Base-by-base conservation (phyloP, 2,329 filamentous ascomycete species). In the Alternaria angustiovoidea region DNA sequence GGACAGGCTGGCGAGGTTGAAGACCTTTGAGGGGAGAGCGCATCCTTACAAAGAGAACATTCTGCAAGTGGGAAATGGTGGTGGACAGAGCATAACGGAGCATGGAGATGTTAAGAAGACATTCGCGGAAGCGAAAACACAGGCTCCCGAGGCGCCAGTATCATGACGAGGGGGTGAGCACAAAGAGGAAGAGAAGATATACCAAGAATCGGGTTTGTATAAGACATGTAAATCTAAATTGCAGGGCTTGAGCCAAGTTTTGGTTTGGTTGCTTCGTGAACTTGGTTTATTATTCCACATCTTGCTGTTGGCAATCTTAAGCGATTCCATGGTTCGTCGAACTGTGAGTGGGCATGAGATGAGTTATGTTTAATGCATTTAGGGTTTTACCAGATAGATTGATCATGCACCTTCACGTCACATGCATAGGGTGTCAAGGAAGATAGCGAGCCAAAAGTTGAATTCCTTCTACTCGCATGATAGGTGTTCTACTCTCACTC, bases 41-140 rank as follows among this genome's bases (percentile, higher is more conserved):
- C 94, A 99, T 83, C 96, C 95, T 39, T 98, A 97, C 79, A 91
- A 92, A 86, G 81, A 89, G 79, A 99, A 99, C 75, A 81, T 98
- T 63, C 80, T 97, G 51, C 87, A 87, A 76, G 90, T 94, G 69
- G 86, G 84, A 26, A 64, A 69, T 53, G 75, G 74, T 2, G 74
- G 75, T 46, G 73, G 73, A 8, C 64, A 71, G 68, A 69, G 71
- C 39, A 77, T 78, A 60, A 61, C 66, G 61, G 74, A 76, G 43
- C 53, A 76, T 53, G 71, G 76, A 36, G 75, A 77, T 54, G 76
- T 83, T 7, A 78, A 77, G 66, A 75, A 68, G 60, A 73, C 78
- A 38, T 72, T 82, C 49, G 63, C 59, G 28, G 65, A 65, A 46
- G 62, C 65, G 58, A 68, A 68, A 51, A 54, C 58, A 62, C 41